phyloP scores from a whole-genome alignment of 345 rosid genomes.

The Conringia planisiliqua region DNA sequence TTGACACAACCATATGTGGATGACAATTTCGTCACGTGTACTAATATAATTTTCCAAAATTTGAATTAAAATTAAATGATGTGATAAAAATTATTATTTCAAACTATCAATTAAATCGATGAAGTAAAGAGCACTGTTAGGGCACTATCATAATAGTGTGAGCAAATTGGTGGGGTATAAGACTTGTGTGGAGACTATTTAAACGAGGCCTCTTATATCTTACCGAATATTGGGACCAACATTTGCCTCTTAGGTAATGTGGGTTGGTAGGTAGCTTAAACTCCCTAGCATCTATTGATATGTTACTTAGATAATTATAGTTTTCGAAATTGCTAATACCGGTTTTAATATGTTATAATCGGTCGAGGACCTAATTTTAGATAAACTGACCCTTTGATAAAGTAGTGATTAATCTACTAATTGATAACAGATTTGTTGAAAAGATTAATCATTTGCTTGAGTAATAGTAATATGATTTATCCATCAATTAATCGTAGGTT shows the following conservation, averaged over 20 bases:
- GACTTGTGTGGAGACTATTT: conserved; percentile 24
- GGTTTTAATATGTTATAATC: background rate
- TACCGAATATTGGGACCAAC: conserved; percentile 13
- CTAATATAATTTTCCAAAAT: background rate
- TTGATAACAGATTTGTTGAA: background rate
- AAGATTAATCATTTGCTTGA: background rate
- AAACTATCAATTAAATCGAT: background rate
- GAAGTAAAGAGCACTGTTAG: background rate
- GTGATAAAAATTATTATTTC: background rate
- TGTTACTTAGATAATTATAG: background rate
- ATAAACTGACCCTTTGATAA: background rate
- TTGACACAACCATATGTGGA: conserved; percentile 29
- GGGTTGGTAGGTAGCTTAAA: conserved; percentile 1
- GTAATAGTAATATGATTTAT: background rate
- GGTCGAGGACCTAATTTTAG: background rate
- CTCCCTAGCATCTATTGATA: background rate
- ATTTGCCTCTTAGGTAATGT: background rate
- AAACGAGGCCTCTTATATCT: conserved; percentile 17
- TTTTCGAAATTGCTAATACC: background rate
- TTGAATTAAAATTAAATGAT: background rate
- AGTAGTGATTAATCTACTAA: background rate
- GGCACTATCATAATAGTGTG: conserved; percentile 24
- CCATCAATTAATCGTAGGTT: background rate
- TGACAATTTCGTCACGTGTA: conserved; percentile 30
- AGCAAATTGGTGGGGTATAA: conserved; percentile 26